Evolutionary conservation across 495 filamentous ascomycete species (phyloP).

Genomic region (Neurospora sp.): DNA sequence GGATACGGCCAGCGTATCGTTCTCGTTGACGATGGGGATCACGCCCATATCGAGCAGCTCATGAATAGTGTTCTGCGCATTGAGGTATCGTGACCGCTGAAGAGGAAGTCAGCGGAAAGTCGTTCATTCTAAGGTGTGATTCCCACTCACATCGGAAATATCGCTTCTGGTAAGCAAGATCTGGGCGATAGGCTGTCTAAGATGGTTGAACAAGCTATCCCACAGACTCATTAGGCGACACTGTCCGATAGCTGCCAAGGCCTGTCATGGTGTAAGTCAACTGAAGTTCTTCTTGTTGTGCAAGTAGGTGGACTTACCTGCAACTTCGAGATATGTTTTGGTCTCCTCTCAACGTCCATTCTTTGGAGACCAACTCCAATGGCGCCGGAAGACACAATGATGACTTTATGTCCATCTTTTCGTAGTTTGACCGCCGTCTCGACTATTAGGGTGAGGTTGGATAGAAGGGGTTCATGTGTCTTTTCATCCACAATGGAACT

Average conservation of each 20-base stretch:
- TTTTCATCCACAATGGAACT: conserved; percentile 96
- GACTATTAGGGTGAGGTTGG: conserved; percentile 80
- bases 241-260: conserved; percentile 91
- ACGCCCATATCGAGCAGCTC: conserved; percentile 92
- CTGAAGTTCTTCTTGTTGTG: neutral
- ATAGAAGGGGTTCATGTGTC: conserved; percentile 92
- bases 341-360: conserved; percentile 82
- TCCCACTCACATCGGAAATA: conserved; percentile 73
- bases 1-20: conserved; percentile 90
- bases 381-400: conserved; percentile 93
- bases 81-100: conserved; percentile 85
- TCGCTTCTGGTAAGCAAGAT: conserved; percentile 94
- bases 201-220: conserved; percentile 82
- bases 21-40: conserved; percentile 97
- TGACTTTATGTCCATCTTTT: conserved; percentile 85
- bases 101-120: neutral
- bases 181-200: conserved; percentile 84
- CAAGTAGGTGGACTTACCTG: conserved; percentile 43
- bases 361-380: conserved; percentile 85
- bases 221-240: conserved; percentile 91
- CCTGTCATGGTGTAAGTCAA: conserved; percentile 36
- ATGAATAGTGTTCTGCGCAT: conserved; percentile 86
- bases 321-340: conserved; percentile 75
- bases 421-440: conserved; percentile 79
- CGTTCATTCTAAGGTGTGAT: neutral